Evolutionary conservation across 306 rosid species (phyloP).

Genomic region (Dryas octopetala): DNA sequence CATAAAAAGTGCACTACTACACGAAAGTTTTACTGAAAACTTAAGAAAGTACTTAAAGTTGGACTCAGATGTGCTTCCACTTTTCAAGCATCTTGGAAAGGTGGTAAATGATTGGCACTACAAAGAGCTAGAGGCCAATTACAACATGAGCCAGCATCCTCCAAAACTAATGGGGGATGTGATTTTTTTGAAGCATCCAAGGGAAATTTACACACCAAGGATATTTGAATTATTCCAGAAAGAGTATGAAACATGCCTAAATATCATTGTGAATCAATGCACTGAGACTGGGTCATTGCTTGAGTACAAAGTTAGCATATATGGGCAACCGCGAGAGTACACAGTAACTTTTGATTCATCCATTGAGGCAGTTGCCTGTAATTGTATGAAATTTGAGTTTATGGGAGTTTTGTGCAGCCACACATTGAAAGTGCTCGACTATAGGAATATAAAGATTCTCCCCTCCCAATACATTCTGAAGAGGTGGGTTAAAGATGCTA

Average conservation of each 20-base stretch:
- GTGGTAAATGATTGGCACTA: slow-evolving; percentile 51
- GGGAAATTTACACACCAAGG: slow-evolving; percentile 51
- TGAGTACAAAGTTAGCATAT: slow-evolving; percentile 48
- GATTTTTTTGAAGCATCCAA: slow-evolving; percentile 49
- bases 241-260: slow-evolving; percentile 52
- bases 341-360: slow-evolving; percentile 45
- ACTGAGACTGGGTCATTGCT: slow-evolving; percentile 38
- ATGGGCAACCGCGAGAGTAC: slow-evolving; percentile 51
- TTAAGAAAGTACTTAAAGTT: slow-evolving; percentile 45
- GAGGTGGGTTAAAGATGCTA: slow-evolving; percentile 66
- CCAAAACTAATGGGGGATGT: slow-evolving; percentile 59
- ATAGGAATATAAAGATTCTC: slow-evolving; percentile 51
- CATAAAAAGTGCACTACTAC: slow-evolving; percentile 30
- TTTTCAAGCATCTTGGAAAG: slow-evolving; percentile 52
- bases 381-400: slow-evolving; percentile 63
- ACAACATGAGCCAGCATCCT: slow-evolving; percentile 40
- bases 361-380: slow-evolving; percentile 47
- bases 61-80: slow-evolving; percentile 37
- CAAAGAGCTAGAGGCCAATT: slow-evolving; percentile 60
- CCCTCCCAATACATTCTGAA: slow-evolving; percentile 54
- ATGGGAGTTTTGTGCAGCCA: slow-evolving; percentile 59
- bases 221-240: slow-evolving; percentile 53
- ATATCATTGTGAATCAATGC: slow-evolving; percentile 44
- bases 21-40: slow-evolving; percentile 41
- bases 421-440: slow-evolving; percentile 60